These are phyloP conservation scores for Senna siamea DNA, from an alignment of 306 rosid species.

Conservation along the genomic window DNA sequence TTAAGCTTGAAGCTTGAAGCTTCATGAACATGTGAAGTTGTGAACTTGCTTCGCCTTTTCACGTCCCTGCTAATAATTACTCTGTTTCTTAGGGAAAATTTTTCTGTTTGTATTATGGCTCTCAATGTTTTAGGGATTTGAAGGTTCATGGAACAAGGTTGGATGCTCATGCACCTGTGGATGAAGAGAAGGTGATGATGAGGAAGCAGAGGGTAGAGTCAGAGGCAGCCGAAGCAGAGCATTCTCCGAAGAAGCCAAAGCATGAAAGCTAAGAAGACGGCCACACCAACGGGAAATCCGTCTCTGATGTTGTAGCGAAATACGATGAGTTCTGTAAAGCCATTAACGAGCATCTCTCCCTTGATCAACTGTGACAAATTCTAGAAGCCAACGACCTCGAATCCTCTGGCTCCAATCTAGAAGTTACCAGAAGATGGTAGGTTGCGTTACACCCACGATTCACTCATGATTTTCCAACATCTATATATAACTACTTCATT, in stretches of 20 bases:
- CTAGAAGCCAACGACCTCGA: constrained; percentile 67
- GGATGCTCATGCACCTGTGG: constrained; percentile 58
- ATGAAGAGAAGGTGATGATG: constrained; percentile 74
- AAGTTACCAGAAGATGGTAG: constrained; percentile 62
- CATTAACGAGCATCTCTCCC: constrained; percentile 57
- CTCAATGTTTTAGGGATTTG: constrained; percentile 20
- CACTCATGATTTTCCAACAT: too few species aligned
- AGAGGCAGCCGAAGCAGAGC: constrained; percentile 62
- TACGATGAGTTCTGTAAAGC: too few species aligned
- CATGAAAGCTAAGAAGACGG: constrained; percentile 63
- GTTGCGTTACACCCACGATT: too few species aligned
- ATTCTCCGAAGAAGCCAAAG: constrained; percentile 67
- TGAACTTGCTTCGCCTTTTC: too few species aligned
- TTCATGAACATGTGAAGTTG: constrained; percentile 16
- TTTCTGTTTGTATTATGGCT: too few species aligned
- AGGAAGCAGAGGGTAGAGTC: constrained; percentile 85
- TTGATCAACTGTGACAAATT: constrained; percentile 63
- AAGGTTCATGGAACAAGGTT: constrained; percentile 80
- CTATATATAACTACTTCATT: too few species aligned
- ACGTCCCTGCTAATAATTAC: too few species aligned
- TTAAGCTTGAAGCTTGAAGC: too few species aligned
- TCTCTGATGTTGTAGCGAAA: too few species aligned
- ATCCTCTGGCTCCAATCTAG: constrained; percentile 58
- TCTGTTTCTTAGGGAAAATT: too few species aligned
- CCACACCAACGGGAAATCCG: too few species aligned